These are phyloP conservation scores for Extremus antarcticus DNA, from an alignment of 495 filamentous ascomycete species.

Conservation along the genomic window DNA sequence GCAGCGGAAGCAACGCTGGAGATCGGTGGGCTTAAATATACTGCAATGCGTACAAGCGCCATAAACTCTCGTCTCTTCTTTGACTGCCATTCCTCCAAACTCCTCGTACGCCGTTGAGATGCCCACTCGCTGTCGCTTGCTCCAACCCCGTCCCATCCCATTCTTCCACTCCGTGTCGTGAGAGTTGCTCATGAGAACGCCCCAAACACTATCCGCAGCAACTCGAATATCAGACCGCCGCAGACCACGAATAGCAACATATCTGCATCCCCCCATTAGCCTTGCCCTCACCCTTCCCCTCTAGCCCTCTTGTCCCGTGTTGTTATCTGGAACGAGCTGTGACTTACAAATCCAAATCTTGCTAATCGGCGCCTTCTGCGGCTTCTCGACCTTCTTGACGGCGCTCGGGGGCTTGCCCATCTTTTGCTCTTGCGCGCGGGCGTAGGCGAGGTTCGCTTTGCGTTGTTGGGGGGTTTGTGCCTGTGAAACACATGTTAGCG, in stretches of 20 bases:
- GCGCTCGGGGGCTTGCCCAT: conserved; percentile 67
- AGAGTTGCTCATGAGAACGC: background rate
- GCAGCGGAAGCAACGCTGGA: too few species aligned
- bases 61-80: too few species aligned
- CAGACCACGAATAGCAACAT: conserved; percentile 73
- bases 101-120: too few species aligned
- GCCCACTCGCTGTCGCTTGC: background rate
- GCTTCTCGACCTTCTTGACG: conserved; percentile 54
- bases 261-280: conserved; percentile 35
- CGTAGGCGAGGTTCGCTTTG: conserved; percentile 75
- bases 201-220: conserved; percentile 63
- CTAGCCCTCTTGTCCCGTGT: background rate
- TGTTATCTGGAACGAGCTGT: background rate
- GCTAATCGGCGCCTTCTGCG: conserved; percentile 67
- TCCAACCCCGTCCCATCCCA: background rate
- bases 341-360: conserved; percentile 71
- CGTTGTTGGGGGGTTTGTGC: conserved; percentile 93
- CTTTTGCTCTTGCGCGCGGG: conserved; percentile 64
- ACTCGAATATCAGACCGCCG: conserved; percentile 74
- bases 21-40: too few species aligned
- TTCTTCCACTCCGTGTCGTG: background rate
- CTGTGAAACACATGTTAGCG: conserved; percentile 35
- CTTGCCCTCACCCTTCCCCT: too few species aligned
- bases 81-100: too few species aligned
- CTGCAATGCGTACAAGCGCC: too few species aligned